A percentile compares a stretch with the other conserved stretches of the same genome.
phyloP scores from a whole-genome alignment of 2,329 filamentous ascomycete species.

The Talaromyces sp. region DNA sequence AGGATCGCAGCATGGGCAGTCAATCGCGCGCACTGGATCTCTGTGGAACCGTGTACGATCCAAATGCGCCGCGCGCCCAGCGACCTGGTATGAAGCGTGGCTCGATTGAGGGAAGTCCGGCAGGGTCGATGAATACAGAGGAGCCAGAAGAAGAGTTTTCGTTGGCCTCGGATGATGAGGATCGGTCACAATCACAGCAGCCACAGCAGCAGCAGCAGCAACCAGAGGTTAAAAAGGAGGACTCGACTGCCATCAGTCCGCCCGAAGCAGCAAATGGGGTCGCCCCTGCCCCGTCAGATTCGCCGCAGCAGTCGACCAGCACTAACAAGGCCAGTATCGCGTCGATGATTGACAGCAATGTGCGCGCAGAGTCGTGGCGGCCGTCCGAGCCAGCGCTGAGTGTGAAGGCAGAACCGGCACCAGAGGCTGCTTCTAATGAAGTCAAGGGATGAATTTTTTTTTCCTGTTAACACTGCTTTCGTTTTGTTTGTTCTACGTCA shows the following conservation, averaged over 20 bases:
- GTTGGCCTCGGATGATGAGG: constrained; percentile 7
- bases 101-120: constrained; percentile 31
- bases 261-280: neutral
- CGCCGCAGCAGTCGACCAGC: constrained; percentile 14
- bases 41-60: constrained; percentile 33
- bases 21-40: constrained; percentile 36
- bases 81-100: constrained; percentile 25
- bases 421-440: neutral
- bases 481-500: neutral
- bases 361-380: constrained; percentile 7
- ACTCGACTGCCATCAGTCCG: neutral
- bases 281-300: neutral
- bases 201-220: neutral
- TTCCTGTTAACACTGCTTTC: neutral
- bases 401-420: constrained; percentile 5
- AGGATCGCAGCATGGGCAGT: constrained; percentile 35
- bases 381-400: neutral
- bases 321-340: constrained; percentile 35
- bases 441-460: constrained; percentile 2
- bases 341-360: constrained; percentile 33
- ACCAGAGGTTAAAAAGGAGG: constrained; percentile 4
- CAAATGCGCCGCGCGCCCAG: constrained; percentile 31
- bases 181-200: neutral
- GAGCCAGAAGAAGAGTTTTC: constrained; percentile 22
- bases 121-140: constrained; percentile 24